Conservation (phyloP, 306 rosid genomes). For the Cucumis cinereus region DNA sequence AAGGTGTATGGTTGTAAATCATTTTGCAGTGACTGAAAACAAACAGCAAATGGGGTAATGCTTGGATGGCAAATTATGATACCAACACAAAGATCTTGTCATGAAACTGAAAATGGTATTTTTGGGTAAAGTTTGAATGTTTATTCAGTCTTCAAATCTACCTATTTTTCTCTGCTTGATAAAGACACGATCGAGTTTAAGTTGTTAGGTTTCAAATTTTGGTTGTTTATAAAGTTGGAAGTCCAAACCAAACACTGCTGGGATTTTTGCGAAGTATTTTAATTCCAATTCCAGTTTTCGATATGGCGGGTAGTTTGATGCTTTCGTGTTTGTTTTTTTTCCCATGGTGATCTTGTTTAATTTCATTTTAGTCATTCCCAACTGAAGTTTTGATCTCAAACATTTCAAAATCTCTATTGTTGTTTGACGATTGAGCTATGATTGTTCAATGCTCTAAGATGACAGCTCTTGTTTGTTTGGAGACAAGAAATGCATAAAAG, state of each 20-base stretch:
- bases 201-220: constrained; percentile 1
- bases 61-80: background rate
- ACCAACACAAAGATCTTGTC: background rate
- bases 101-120: constrained; percentile 8
- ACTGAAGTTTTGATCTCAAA: background rate
- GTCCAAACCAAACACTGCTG: background rate
- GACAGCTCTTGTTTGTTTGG: background rate
- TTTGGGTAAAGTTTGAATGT: constrained; percentile 2
- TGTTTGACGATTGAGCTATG: background rate
- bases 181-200: background rate
- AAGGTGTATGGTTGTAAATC: background rate
- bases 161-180: background rate
- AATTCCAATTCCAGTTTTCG: constrained; percentile 3
- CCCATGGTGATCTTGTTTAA: background rate
- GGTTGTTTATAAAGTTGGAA: constrained; percentile 2
- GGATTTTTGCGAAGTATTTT: background rate
- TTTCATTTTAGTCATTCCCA: background rate
- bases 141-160: background rate
- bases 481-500: background rate
- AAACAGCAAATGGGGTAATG: background rate
- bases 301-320: background rate
- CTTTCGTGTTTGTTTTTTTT: background rate
- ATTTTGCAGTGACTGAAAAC: background rate
- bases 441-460: background rate
- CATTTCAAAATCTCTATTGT: background rate